Evolutionary conservation across 1,284 basidiomycete species (phyloP).

Genomic region (Ceratobasidium sp.): DNA sequence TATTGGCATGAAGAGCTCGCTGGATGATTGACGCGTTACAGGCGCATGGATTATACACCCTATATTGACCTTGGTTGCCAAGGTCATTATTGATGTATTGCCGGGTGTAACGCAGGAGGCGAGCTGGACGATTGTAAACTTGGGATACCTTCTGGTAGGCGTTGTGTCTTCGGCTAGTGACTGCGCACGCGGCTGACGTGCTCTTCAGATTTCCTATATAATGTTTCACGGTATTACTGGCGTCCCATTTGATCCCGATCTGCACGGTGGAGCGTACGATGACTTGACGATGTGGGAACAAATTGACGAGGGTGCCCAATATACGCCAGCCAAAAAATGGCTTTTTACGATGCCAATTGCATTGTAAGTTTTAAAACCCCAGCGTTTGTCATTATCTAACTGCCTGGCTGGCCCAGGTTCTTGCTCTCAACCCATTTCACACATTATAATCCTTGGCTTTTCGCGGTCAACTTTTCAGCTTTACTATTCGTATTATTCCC

Average conservation of each 20-base stretch:
- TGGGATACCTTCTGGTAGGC: slow-evolving; percentile 90
- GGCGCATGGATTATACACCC: slow-evolving; percentile 99
- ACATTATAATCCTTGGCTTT: slow-evolving; percentile 91
- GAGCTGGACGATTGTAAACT: slow-evolving; percentile 95
- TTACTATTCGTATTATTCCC: slow-evolving; percentile 87
- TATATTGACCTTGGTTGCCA: slow-evolving; percentile 89
- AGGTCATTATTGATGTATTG: slow-evolving; percentile 92
- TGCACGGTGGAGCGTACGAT: slow-evolving; percentile 93
- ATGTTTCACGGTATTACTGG: slow-evolving; percentile 99
- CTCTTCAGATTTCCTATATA: slow-evolving; percentile 84
- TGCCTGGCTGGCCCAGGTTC: slow-evolving; percentile 68
- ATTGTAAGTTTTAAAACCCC: slow-evolving; percentile 69
- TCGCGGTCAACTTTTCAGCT: slow-evolving; percentile 89
- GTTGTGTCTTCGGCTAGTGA: slow-evolving; percentile 2
- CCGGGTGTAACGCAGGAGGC: slow-evolving; percentile 94
- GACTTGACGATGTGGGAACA: slow-evolving; percentile 99
- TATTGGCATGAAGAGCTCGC: background rate
- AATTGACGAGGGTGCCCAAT: slow-evolving; percentile 98
- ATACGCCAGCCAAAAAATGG: slow-evolving; percentile 99
- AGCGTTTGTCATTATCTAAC: background rate
- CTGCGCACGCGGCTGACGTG: slow-evolving; percentile 9
- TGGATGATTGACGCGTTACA: slow-evolving; percentile 51
- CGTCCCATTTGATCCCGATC: slow-evolving; percentile 91
- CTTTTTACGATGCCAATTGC: slow-evolving; percentile 90
- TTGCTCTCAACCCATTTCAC: slow-evolving; percentile 98